Base-by-base conservation (phyloP, 805 yeast species). In the Pichia nakasei region DNA sequence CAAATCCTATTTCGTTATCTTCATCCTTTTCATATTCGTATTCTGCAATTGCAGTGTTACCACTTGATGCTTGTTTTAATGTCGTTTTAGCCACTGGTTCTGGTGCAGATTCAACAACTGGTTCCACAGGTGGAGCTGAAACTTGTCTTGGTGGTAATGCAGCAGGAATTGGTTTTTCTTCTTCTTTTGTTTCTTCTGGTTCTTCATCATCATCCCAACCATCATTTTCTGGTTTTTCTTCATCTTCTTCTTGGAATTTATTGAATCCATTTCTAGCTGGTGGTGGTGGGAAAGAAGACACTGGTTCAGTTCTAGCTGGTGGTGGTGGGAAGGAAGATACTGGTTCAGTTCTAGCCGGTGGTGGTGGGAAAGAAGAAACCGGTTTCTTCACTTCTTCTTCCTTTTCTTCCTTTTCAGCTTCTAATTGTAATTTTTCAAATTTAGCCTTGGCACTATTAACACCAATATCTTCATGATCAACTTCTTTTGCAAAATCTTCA, bases 11-110 rank as follows among this genome's bases (percentile, higher is more conserved):
- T 59, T 85, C 94, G 53, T 84, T 82, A 43, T 81, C 89, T 54
- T 83, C 94, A 48, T 77, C 86, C 55, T 78, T 76, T 51, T 69
- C 80, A 51, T 82, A 83, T 48, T 83, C 93, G 60, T 87, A 93
- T 57, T 80, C 82, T 5, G 93, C 97, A 48, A 76, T 60, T 2
- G 97, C 98, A 11, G 53, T 49, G 11, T 44, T 38, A 21, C 12
- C 24, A n/a, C n/a, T n/a, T n/a, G n/a, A n/a, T n/a, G n/a, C n/a
- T n/a, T n/a, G n/a, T n/a, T n/a, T n/a, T n/a, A n/a, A n/a, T 11
- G 37, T 22, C 22, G 41, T 9, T 19, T 29, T 22, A 3, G 53
- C 45, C 9, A 49, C 44, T 27, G 43, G 48, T 22, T 45, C 43
- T 3, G 38, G 27, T 22, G 34, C 41, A 32, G 41, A 29, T 18